Conservation (phyloP, 345 rosid genomes). For the Syzygium aqueum region DNA sequence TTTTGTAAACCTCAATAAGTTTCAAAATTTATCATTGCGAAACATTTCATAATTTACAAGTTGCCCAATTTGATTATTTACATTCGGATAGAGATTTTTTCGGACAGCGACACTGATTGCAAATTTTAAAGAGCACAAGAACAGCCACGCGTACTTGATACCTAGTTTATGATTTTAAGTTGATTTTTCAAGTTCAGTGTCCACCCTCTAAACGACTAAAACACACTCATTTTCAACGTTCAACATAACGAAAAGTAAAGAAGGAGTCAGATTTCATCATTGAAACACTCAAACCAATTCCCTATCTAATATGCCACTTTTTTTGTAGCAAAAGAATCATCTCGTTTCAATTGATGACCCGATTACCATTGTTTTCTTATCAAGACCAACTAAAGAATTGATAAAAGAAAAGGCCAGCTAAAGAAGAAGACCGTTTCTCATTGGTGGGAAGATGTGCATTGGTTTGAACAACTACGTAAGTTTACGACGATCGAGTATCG, state of each 20-base stretch:
- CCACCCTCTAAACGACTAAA: no score
- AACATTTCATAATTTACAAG: no score
- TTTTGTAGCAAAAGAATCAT: no score
- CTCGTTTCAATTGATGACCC: background rate
- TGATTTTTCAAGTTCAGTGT: background rate
- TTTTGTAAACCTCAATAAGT: background rate
- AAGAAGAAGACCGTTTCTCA: background rate
- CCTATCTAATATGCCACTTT: no score
- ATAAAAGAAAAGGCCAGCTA: background rate
- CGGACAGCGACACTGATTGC: background rate
- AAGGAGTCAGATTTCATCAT: no score
- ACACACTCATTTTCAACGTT: no score
- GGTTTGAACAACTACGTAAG: background rate
- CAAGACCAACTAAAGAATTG: background rate
- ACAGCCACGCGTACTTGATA: background rate
- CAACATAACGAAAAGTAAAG: no score
- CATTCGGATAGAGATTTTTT: background rate
- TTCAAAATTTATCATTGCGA: background rate
- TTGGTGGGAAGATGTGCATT: background rate
- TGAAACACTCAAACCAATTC: no score
- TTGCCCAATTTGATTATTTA: background rate
- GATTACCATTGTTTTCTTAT: background rate
- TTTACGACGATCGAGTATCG: background rate
- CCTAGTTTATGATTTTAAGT: background rate
- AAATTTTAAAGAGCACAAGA: background rate